Percentiles rank a stretch among this genome's conserved stretches.
phyloP scores from a whole-genome alignment of 805 yeast species.

The Candida easanensis region DNA sequence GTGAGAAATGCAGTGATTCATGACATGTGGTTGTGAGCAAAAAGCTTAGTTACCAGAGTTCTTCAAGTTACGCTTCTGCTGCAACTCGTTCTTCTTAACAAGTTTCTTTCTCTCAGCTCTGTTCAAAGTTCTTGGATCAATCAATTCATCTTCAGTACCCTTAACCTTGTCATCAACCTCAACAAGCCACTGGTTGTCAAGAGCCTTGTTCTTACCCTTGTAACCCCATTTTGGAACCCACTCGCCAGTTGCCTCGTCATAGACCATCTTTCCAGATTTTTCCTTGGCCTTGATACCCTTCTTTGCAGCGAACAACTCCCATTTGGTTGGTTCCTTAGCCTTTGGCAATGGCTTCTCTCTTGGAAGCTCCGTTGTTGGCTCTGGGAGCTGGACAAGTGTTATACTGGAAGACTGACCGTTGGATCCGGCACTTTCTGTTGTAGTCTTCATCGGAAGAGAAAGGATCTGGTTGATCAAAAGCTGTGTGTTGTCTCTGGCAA shows the following conservation, averaged over 20 bases:
- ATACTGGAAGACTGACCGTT: slow-evolving; percentile 66
- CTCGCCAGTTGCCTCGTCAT: slow-evolving; percentile 83
- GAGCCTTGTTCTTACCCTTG: slow-evolving; percentile 83
- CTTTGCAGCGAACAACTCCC: slow-evolving; percentile 95
- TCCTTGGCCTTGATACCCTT: slow-evolving; percentile 93
- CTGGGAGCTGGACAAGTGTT: slow-evolving; percentile 83
- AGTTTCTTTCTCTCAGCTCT: slow-evolving; percentile 83
- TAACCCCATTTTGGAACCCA: slow-evolving; percentile 99
- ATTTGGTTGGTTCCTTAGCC: slow-evolving; percentile 86
- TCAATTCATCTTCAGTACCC: slow-evolving; percentile 56
- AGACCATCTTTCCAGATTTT: slow-evolving; percentile 84
- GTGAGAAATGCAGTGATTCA: slow-evolving; percentile 1
- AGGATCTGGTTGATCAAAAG: slow-evolving; percentile 85
- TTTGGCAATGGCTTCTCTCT: slow-evolving; percentile 95
- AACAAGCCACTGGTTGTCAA: slow-evolving; percentile 92
- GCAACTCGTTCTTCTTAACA: slow-evolving; percentile 79
- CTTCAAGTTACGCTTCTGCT: slow-evolving; percentile 77
- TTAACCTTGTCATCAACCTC: slow-evolving; percentile 80
- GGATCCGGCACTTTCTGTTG: slow-evolving; percentile 66
- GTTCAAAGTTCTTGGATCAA: slow-evolving; percentile 82
- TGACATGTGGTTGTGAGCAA: not conserved
- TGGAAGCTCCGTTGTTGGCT: slow-evolving; percentile 77
- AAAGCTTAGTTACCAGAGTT: slow-evolving; percentile 2
- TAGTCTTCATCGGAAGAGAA: slow-evolving; percentile 83
- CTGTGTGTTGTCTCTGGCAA: slow-evolving; percentile 91